Evolutionary conservation across 768 basidiomycete genomes (phyloP).

Genomic region (Pilatotrama ljubarskyi): DNA sequence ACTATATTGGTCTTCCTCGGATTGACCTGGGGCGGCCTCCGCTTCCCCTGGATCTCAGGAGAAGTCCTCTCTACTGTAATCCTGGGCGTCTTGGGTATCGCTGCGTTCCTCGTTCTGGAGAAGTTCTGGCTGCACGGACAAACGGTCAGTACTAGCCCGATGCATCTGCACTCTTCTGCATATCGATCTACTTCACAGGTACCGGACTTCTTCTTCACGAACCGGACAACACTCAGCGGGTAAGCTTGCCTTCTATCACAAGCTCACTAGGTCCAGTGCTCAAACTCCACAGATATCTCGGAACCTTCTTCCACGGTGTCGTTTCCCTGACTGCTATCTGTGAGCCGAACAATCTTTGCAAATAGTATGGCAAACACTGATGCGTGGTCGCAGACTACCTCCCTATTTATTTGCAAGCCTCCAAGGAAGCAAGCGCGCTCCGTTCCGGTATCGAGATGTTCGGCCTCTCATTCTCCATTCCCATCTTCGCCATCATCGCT

Average conservation of each 20-base stretch:
- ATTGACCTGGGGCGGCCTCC: slow-evolving; percentile 37
- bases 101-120: slow-evolving; percentile 36
- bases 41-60: slow-evolving; percentile 36
- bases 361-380: not conserved
- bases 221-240: slow-evolving; percentile 16
- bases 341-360: not conserved
- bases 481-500: slow-evolving; percentile 39
- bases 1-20: slow-evolving; percentile 21
- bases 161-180: not conserved
- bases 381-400: slow-evolving; percentile 42
- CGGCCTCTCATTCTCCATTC: slow-evolving; percentile 36
- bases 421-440: slow-evolving; percentile 36
- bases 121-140: slow-evolving; percentile 26
- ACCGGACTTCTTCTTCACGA: slow-evolving; percentile 12
- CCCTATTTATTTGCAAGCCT: slow-evolving; percentile 41
- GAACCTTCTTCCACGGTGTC: slow-evolving; percentile 15
- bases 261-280: not conserved
- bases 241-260: not conserved
- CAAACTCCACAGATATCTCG: slow-evolving; percentile 2
- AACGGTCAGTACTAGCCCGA: slow-evolving; percentile 20
- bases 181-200: not conserved
- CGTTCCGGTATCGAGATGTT: slow-evolving; percentile 21
- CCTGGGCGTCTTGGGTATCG: slow-evolving; percentile 36
- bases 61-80: slow-evolving; percentile 38
- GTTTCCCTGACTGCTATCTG: slow-evolving; percentile 16